phyloP scores from a whole-genome alignment of 495 filamentous ascomycete species.

The Immersiella caudata region DNA sequence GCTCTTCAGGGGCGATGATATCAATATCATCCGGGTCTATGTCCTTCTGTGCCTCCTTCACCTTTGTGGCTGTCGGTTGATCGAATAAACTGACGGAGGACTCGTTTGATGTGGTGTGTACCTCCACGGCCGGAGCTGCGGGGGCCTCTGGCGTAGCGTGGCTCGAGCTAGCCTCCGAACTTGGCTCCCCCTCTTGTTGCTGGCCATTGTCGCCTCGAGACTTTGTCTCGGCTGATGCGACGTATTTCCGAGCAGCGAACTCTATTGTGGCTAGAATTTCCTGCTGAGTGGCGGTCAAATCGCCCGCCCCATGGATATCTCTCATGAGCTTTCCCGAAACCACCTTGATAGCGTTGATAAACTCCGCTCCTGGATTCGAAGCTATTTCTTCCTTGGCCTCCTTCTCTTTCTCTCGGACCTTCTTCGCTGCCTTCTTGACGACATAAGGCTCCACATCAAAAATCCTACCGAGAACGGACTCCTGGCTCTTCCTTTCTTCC shows the following conservation, averaged over 20 bases:
- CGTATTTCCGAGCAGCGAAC: constrained; percentile 49
- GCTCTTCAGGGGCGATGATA: constrained; percentile 33
- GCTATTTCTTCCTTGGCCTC: constrained; percentile 29
- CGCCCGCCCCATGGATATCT: constrained; percentile 35
- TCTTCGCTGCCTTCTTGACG: constrained; percentile 30
- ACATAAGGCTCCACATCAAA: constrained; percentile 51
- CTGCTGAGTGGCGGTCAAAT: constrained; percentile 34
- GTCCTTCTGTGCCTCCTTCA: constrained; percentile 33
- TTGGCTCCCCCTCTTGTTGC: constrained; percentile 4
- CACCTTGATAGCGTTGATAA: constrained; percentile 47
- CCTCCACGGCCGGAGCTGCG: neutral
- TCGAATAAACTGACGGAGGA: constrained; percentile 27
- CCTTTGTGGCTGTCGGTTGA: constrained; percentile 19
- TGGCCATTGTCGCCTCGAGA: constrained; percentile 19
- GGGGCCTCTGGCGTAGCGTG: constrained; percentile 4
- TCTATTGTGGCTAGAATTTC: constrained; percentile 48
- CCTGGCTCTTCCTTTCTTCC: constrained; percentile 57
- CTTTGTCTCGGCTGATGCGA: constrained; percentile 39
- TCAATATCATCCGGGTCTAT: constrained; percentile 52
- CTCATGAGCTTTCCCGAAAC: constrained; percentile 41
- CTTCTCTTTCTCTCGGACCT: constrained; percentile 37
- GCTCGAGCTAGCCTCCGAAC: constrained; percentile 14
- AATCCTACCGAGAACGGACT: constrained; percentile 56
- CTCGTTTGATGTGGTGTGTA: constrained; percentile 16
- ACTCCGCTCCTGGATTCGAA: constrained; percentile 36